A percentile compares a stretch with the other conserved stretches of the same genome.
phyloP scores from a whole-genome alignment of 106 monocot genomes.

The Amphibolis antarctica region DNA sequence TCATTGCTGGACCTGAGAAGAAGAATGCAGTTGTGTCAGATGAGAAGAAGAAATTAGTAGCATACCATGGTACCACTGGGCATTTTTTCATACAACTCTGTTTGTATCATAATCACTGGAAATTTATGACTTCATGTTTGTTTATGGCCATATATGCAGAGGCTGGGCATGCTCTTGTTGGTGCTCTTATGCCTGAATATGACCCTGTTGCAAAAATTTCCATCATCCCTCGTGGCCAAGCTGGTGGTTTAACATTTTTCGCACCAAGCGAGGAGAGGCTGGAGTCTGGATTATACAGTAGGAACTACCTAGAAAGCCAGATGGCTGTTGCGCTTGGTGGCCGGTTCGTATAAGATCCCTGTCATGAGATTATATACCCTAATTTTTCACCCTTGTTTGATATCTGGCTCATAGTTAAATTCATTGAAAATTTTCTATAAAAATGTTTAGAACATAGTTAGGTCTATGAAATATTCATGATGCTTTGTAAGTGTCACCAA shows the following conservation, averaged over 20 bases:
- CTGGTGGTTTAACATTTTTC: slow-evolving; percentile 95
- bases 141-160: slow-evolving; percentile 28
- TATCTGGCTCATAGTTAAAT: too few relatives aligned
- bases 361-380: not conserved
- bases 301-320: slow-evolving; percentile 93
- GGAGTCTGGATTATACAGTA: slow-evolving; percentile 92
- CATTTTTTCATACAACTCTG: not conserved
- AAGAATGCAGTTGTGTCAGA: slow-evolving; percentile 98
- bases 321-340: slow-evolving; percentile 99
- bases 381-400: too few relatives aligned
- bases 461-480: too few relatives aligned
- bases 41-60: slow-evolving; percentile 88
- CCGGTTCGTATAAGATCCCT: slow-evolving; percentile 31
- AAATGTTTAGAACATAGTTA: too few relatives aligned
- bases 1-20: slow-evolving; percentile 99
- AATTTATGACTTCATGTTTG: not conserved
- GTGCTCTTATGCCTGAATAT: slow-evolving; percentile 98
- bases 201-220: slow-evolving; percentile 99
- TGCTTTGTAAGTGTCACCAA: too few relatives aligned
- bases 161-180: slow-evolving; percentile 97
- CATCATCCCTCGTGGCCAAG: slow-evolving; percentile 94
- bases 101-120: not conserved
- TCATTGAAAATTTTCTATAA: too few relatives aligned
- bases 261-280: slow-evolving; percentile 98
- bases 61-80: slow-evolving; percentile 63